phyloP scores from a whole-genome alignment of 345 rosid genomes.

The Psidium guajava region DNA sequence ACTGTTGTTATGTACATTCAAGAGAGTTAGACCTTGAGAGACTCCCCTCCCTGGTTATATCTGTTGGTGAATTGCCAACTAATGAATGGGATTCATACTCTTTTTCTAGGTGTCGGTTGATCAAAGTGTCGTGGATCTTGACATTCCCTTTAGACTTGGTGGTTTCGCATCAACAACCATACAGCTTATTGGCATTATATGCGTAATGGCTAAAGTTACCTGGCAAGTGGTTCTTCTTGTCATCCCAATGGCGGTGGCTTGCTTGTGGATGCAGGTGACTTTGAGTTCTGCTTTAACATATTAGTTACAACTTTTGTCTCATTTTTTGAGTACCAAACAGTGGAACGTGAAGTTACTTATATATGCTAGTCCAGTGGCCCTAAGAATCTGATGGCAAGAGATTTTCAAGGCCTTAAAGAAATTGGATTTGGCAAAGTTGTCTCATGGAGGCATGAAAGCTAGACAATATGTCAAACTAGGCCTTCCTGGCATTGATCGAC shows the following conservation, averaged over 20 bases:
- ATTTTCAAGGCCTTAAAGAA: not conserved
- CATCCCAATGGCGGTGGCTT: conserved; percentile 91
- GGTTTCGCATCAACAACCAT: conserved; percentile 99
- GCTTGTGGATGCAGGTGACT: conserved; percentile 99
- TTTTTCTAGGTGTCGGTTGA: conserved; percentile 80
- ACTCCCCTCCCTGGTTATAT: not conserved
- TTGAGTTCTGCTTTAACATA: not conserved
- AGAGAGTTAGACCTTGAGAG: not conserved
- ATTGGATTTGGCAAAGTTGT: not conserved
- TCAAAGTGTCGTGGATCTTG: conserved; percentile 99
- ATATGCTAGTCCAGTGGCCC: not conserved
- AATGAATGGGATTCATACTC: not conserved
- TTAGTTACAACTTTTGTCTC: not conserved
- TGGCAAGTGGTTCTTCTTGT: conserved; percentile 99
- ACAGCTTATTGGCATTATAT: conserved; percentile 91
- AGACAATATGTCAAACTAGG: not conserved
- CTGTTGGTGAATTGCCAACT: not conserved
- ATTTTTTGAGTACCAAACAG: not conserved
- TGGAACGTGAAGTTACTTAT: not conserved
- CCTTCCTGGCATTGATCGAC: not conserved
- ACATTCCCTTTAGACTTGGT: conserved; percentile 97
- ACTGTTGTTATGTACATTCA: not conserved
- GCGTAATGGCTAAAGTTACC: conserved; percentile 90
- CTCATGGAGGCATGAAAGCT: not conserved
- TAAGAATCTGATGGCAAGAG: not conserved